Evolutionary conservation across 1,139 yeast genomes (phyloP), one percentile per base, ranked within the genome.

Genomic region (Zygoascus meyerae): DNA sequence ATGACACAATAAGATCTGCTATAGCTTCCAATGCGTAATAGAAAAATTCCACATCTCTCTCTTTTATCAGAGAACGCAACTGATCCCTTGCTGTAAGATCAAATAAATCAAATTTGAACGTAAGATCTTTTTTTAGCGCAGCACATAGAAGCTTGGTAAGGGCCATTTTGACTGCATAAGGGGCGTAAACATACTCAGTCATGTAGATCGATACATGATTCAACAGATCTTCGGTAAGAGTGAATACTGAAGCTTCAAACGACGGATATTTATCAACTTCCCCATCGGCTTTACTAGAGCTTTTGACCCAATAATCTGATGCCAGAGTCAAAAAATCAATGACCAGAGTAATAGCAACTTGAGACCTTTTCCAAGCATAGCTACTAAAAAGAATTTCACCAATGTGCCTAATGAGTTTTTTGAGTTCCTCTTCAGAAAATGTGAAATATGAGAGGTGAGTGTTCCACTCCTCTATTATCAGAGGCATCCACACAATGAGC

Each of bases 291-390:
- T 21, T 7, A 21, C 7, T 21, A 4, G 7, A 21, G 26, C 7
- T 21, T 8, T 35, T 32, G 5, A 34, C 34, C 29, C 21, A 32
- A 16, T 32, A 12, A 2, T 26, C 12, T 15, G 34, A 6, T 7
- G 33, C 31, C 12, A 18, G 28, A 10, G 45, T 28, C 11, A 50
- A 40, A 10, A 35, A 34, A 12, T 35, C 26, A 2, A 49, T 16
- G 21, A 41, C 32, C n/a, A 40, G 29, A 7, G n/a, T 15, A 11
- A 49, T 31, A 10, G 47, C 42, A 6, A 47, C 30, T 15, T 45
- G 48, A 7, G 48, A 45, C 5, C 43, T 29, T 16, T 40, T 47
- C 47, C 48, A 42, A n/a, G 26, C 11, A 15, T 43, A 40, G 32
- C 34, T 39, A 15, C 37, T 30, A 12, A 49, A 40, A 9, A 49